Percentiles rank a stretch among this genome's conserved stretches.
Evolutionary conservation across 306 rosid genomes (phyloP).

Genomic region (Cicer judaicum): DNA sequence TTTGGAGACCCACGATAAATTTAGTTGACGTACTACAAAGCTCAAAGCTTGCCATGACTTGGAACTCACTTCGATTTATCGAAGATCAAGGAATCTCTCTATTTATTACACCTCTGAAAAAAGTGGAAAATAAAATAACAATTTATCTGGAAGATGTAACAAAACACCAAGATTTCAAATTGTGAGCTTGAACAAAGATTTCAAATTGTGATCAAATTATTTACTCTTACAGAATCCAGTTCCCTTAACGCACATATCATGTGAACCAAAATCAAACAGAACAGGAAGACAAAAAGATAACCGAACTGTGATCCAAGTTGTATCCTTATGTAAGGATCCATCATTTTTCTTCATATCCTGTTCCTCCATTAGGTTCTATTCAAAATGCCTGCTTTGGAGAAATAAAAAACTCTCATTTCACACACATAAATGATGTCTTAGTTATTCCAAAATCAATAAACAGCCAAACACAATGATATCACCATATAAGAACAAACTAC

Average conservation of each 20-base stretch:
- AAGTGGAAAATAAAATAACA: neutral
- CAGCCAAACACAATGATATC: neutral
- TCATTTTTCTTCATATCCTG: neutral
- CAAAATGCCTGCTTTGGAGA: neutral
- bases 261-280: slow-evolving; percentile 5
- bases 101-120: neutral
- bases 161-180: neutral
- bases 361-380: neutral
- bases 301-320: neutral
- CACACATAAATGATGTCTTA: neutral
- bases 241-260: neutral
- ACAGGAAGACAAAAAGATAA: neutral
- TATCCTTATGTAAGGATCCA: neutral
- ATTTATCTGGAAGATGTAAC: neutral
- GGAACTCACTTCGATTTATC: neutral
- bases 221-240: neutral
- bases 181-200: neutral
- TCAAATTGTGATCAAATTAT: neutral
- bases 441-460: neutral
- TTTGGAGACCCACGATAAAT: neutral
- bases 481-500: neutral
- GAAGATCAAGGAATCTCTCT: neutral
- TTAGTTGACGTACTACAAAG: neutral
- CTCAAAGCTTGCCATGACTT: neutral
- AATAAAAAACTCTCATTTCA: neutral